Base-by-base conservation (phyloP, 495 filamentous ascomycete species). In the Xylaria cubensis region DNA sequence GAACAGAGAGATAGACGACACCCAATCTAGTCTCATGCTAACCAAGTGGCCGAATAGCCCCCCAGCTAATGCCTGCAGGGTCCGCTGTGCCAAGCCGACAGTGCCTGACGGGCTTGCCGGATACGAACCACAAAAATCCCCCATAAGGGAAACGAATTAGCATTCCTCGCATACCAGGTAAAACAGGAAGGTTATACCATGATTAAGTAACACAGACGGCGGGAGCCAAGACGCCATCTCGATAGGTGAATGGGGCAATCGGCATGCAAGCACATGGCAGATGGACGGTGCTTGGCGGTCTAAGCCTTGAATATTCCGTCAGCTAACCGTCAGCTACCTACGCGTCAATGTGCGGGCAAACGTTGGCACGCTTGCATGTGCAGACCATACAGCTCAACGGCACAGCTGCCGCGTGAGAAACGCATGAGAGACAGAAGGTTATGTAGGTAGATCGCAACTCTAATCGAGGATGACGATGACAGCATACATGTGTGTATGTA, bases 201-300 rank as follows among this genome's bases (percentile, higher is more conserved):
- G 53, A 55, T 21, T 55, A 55, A 55, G 51, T 26, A 55, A 26
- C n/a, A 26, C 21, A 26, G 21, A 4, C 26, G 61, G 26, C 61
- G 64, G 64, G 64, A 66, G 65, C 65, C 65, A 67, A 67, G 65
- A 67, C 65, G 50, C 65, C 29, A 67, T 67, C 65, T 56, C 50
- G 65, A 67, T 56, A 44, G 42, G 34, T 12, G 44, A 67, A 67
- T 50, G 65, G 65, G 48, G 34, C 48, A 41, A 55, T 67, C 64
- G 48, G 50, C 50, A 26, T 42, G 36, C 48, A 56, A 55, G 8
- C 50, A 56, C 64, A 55, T 55, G 64, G 65, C 65, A 44, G 65
- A 67, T 36, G 50, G n/a, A n/a, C 36, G 21, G 39, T 15, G 26
- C 61, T 64, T 64, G 61, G 61, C 61, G 39, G 39, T 64, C 61